These are phyloP conservation scores for Penicillium coprophilum DNA, from an alignment of 495 filamentous ascomycete species.

Conservation along the genomic window DNA sequence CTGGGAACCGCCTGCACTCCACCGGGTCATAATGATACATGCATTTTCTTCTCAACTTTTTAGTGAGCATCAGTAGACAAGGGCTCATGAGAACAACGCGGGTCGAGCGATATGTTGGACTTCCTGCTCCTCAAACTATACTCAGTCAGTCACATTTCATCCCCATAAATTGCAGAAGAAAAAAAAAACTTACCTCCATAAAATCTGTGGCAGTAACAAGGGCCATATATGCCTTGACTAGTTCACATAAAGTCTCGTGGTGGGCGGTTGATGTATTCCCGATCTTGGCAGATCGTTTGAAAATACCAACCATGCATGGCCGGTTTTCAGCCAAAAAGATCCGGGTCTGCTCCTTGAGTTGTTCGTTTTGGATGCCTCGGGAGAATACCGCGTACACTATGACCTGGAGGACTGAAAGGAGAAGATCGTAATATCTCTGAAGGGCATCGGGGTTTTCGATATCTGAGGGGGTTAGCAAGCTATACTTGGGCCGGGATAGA, in stretches of 20 bases:
- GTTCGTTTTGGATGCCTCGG: conserved; percentile 76
- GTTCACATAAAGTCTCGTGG: conserved; percentile 44
- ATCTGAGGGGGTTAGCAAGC: conserved; percentile 39
- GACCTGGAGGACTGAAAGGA: conserved; percentile 78
- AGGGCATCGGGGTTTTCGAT: conserved; percentile 70
- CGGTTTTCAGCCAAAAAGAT: conserved; percentile 78
- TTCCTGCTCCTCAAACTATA: conserved; percentile 45
- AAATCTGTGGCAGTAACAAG: conserved; percentile 61
- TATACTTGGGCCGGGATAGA: not conserved
- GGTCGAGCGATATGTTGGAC: conserved; percentile 32
- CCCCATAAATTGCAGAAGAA: not conserved
- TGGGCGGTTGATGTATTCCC: conserved; percentile 49
- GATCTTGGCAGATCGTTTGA: conserved; percentile 85
- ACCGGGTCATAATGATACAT: conserved; percentile 22
- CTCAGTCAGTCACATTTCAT: conserved; percentile 11
- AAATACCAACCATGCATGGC: conserved; percentile 76
- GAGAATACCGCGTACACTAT: conserved; percentile 76
- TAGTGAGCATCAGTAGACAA: conserved; percentile 1
- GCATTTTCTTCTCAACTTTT: conserved; percentile 8
- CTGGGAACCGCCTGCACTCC: conserved; percentile 20
- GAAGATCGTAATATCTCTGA: conserved; percentile 76
- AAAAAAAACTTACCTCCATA: conserved; percentile 51
- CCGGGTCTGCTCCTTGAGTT: conserved; percentile 68
- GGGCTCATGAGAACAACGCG: conserved; percentile 41
- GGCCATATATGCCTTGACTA: conserved; percentile 61